Base-by-base conservation (phyloP, 495 filamentous ascomycete genomes). In the Chaetomium cochliodes region DNA sequence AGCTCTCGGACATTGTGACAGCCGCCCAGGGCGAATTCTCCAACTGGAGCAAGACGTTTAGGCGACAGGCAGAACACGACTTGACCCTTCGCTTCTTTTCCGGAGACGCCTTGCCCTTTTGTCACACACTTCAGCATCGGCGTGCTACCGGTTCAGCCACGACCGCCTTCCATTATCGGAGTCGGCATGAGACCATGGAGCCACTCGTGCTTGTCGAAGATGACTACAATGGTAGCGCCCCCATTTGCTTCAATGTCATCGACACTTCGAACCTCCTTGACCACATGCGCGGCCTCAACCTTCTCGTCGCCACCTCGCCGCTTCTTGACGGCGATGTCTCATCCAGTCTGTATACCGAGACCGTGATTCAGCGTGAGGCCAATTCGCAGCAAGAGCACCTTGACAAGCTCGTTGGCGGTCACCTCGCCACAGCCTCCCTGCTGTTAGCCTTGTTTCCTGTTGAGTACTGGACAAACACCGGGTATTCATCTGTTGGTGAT, bases 391-490 rank as follows among this genome's bases (percentile, higher is more conserved):
- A 67, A 22, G 46, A 33, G 13, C 54, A 56, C n/a, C 59, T 71
- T 13, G 69, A 73, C 44, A 33, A 58, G 22, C 60, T 74, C 9
- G 49, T 73, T 12, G 33, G 63, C 37, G 69, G 64, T 0, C 67
- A 71, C 15, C 33, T 62, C 13, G 51, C 57, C 18, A 73, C 71
- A 2, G 20, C 69, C 49, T 69, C 69, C 4, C 54, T 73, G 0
- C 71, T 74, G 3, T 63, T 74, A 42, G 71, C 69, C 25, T 22
- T 74, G 2, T 23, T 47, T 13, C 71, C 67, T 22, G 56, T 72
- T 44, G 67, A 74, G 30, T 67, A 67, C 44, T 73, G 63, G 71
- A 71, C 71, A 3, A 70, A 74, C 44, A 71, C 72, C n/a, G 66
- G 69, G 9, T 56, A 67, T 3, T 56, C 63, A 5, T 73, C 71